Evolutionary conservation across 2,329 filamentous ascomycete genomes (phyloP), one percentile per base, ranked within the genome.

Genomic region (Epicoccum sorghinum): DNA sequence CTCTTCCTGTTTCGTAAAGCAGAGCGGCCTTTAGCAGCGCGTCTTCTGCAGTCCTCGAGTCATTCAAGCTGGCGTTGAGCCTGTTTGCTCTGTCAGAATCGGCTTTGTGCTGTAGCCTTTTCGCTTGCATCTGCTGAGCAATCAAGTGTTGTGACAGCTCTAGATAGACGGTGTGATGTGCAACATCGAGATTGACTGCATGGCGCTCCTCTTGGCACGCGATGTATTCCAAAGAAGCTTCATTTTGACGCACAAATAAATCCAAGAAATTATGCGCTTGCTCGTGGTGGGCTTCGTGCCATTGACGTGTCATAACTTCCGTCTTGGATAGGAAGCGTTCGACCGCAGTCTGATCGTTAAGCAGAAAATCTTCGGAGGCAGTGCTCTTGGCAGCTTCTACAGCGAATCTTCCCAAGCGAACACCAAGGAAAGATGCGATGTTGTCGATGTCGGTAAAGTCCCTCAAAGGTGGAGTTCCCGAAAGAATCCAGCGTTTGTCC

Each of bases 381-480:
- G 75, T 75, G 3, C 78, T 70, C 4, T 74, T 65, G 3, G 75
- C 77, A 14, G 75, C 67, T 2, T 77, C 76, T 52, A 80, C 80
- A 37, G 83, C 80, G 42, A 85, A 79, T 18, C 81, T 68, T 2
- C 83, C 85, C 0, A 89, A 72, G 40, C 79, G 77, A 22, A 86
- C 71, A 1, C 81, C 79, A 2, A 89, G 66, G 13, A 87, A 79
- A 1, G 73, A 74, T 0, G 84, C 84, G 52, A 88, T 84, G 13
- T 78, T 78, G 46, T 86, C 83, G 7, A 89, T 75, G 57, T 87
- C 83, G 1, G 80, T 78, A 61, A 86, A 86, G n/a, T n/a, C n/a
- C n/a, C n/a, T n/a, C 3, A 88, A 64, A 0, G 79, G 77, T 1
- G 86, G 86, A 1, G 86, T 89, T 3, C 83, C 86, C 0, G 86